Base-by-base conservation (phyloP, 768 basidiomycete species). In the button mushroom (Agaricus bisporus) region DNA sequence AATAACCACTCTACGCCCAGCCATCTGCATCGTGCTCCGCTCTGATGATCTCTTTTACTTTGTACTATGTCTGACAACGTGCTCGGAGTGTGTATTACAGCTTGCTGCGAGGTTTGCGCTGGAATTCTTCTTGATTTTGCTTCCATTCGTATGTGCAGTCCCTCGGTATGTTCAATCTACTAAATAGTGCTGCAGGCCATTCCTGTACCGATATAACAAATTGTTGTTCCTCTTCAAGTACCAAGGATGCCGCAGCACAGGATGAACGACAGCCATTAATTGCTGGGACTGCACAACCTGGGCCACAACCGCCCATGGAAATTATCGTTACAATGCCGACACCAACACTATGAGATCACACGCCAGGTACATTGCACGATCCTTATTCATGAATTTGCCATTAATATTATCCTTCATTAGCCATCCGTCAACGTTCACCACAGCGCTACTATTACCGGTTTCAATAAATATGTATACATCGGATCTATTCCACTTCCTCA, bases 81-180 rank as follows among this genome's bases (percentile, higher is more conserved):
- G 29, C 64, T 67, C 51, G 67, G 60, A 47, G 57, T 73, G 15
- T 58, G 66, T 26, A 43, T 61, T 18, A 59, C 60, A 5, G 62
- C 63, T n/a, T 73, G 71, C 50, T 62, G 63, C 47, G 67, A 73
- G 29, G 63, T 75, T 14, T 58, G 67, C 32, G 66, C 71, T 0
- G 74, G 73, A 25, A 60, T 70, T 4, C 69, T 68, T 55, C 54
- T 73, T 11, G 73, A 75, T 59, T 75, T 72, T 52, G 57, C 59
- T 1, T 73, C 74, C 1, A 59, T 70, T 50, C 68, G 73, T 76
- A 59, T 41, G 69, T 59, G 28, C 20, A 47, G 20, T 41, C 8
- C 32, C 18, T 25, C 28, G 4, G 11, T 37, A 2, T 22, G 15
- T 32, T 42, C 25, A 7, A 36, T 17, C 18, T 26, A 11, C 50